Conservation (phyloP, 352 stramenopile genomes). For the Elongisporangium prolatum region DNA sequence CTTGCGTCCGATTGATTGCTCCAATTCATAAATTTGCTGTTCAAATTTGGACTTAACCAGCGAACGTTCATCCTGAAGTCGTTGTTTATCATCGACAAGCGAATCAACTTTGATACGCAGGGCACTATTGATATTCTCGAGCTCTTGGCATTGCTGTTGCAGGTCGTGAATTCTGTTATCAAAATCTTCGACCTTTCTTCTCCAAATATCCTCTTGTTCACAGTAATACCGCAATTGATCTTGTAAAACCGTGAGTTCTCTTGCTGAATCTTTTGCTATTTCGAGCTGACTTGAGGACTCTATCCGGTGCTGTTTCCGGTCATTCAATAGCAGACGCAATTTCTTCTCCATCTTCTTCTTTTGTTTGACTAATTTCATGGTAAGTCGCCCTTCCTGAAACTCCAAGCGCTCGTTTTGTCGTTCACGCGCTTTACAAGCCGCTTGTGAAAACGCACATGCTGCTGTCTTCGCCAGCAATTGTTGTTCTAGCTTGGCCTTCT, state of each 20-base stretch:
- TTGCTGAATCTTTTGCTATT: conserved; percentile 10
- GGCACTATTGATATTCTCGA: conserved; percentile 7
- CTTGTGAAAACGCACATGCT: conserved; percentile 8
- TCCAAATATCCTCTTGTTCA: neutral
- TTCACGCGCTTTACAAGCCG: conserved; percentile 19
- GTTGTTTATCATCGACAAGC: neutral
- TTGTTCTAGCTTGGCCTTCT: neutral
- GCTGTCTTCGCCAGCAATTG: neutral
- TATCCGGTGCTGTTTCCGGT: conserved; percentile 16
- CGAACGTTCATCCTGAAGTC: conserved; percentile 6
- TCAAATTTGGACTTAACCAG: conserved; percentile 12
- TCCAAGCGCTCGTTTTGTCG: conserved; percentile 15
- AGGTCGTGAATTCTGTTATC: conserved; percentile 7
- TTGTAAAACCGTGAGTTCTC: conserved; percentile 9
- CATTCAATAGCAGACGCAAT: conserved; percentile 24
- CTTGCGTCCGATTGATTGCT: conserved; percentile 24
- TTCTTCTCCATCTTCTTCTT: conserved; percentile 60
- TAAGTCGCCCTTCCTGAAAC: conserved; percentile 5
- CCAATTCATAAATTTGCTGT: conserved; percentile 19
- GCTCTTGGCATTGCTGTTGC: conserved; percentile 17
- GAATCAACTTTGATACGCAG: neutral
- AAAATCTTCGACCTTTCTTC: conserved; percentile 9
- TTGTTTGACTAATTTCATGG: conserved; percentile 26
- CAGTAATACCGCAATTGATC: conserved; percentile 16
- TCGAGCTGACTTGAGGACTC: neutral